phyloP scores from a whole-genome alignment of 2,329 filamentous ascomycete species.

The Pseudogymnoascus sp. region DNA sequence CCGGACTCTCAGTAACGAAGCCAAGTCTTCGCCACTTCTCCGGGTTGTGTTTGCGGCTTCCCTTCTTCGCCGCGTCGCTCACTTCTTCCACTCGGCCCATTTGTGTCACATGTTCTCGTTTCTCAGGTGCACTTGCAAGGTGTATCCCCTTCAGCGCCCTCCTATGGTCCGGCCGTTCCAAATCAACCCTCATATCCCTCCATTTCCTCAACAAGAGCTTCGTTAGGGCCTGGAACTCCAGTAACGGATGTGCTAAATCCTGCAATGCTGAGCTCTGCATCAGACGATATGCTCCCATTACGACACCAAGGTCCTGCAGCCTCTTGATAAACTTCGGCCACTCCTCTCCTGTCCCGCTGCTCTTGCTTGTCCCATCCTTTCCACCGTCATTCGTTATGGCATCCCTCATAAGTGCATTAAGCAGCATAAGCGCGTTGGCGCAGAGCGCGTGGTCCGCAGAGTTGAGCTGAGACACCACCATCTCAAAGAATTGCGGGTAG shows the following conservation, averaged over 20 bases:
- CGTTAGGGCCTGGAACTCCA: slow-evolving; percentile 89
- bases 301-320: slow-evolving; percentile 86
- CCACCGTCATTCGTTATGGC: slow-evolving; percentile 62
- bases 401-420: slow-evolving; percentile 92
- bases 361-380: slow-evolving; percentile 30
- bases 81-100: slow-evolving; percentile 29
- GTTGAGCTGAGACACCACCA: slow-evolving; percentile 83
- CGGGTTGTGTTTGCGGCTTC: slow-evolving; percentile 68
- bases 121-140: slow-evolving; percentile 69
- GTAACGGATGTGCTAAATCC: slow-evolving; percentile 78
- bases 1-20: slow-evolving; percentile 85
- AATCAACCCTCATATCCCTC: slow-evolving; percentile 75
- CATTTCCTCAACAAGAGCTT: slow-evolving; percentile 84
- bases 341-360: slow-evolving; percentile 51
- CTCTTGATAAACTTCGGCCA: slow-evolving; percentile 95
- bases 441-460: slow-evolving; percentile 94
- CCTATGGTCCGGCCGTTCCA: slow-evolving; percentile 83
- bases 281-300: slow-evolving; percentile 82
- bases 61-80: slow-evolving; percentile 44
- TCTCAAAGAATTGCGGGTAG: slow-evolving; percentile 89
- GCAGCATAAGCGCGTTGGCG: slow-evolving; percentile 88
- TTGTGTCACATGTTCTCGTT: slow-evolving; percentile 24
- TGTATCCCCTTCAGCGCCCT: slow-evolving; percentile 72
- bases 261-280: slow-evolving; percentile 93
- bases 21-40: slow-evolving; percentile 91